Conservation (phyloP, 768 basidiomycete genomes). For the Macrolepiota dolichaula region DNA sequence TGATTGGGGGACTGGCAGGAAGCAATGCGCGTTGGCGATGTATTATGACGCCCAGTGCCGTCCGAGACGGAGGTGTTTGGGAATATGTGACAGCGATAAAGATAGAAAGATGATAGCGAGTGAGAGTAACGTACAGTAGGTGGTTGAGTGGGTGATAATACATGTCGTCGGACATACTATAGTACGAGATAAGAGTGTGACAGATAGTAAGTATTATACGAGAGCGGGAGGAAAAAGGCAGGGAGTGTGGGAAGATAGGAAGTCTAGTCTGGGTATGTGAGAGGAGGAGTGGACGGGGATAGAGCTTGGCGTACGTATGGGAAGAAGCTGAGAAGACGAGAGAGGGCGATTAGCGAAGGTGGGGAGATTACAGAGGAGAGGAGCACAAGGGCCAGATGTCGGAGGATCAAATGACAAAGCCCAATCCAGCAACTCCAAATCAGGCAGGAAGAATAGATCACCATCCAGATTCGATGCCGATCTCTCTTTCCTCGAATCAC, state of each 20-base stretch:
- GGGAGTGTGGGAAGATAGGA: background rate
- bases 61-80: slow-evolving; percentile 10
- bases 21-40: background rate
- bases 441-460: background rate
- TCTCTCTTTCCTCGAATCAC: too few species aligned
- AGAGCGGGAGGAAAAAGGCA: background rate
- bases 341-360: slow-evolving; percentile 5
- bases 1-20: background rate
- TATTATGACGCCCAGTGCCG: slow-evolving; percentile 1
- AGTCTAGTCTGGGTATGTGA: too few species aligned
- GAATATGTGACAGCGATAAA: slow-evolving; percentile 1
- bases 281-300: background rate
- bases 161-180: background rate
- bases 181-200: too few species aligned
- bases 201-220: background rate
- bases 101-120: background rate
- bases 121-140: background rate
- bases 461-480: slow-evolving; percentile 1
- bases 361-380: background rate
- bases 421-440: background rate
- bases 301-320: slow-evolving; percentile 5
- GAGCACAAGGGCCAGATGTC: slow-evolving; percentile 8
- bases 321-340: slow-evolving; percentile 5
- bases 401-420: slow-evolving; percentile 11
- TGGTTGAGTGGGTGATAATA: background rate